Evolutionary conservation across 2,329 filamentous ascomycete species (phyloP), one percentile per base, ranked within the genome.

Genomic region (Talaromyces amestolkiae): DNA sequence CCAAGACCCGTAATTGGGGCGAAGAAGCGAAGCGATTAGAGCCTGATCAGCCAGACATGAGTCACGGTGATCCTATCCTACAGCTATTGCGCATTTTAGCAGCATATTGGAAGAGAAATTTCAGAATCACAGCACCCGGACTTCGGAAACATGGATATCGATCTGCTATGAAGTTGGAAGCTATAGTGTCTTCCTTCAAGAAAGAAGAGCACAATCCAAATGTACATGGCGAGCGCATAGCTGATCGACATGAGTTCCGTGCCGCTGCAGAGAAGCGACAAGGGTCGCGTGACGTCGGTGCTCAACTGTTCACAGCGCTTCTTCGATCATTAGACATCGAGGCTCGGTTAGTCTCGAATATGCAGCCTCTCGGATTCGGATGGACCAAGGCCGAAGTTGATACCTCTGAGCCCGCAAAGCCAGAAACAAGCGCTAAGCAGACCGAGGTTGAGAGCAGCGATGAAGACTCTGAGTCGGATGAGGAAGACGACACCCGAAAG

Each of bases 71-170:
- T 75, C 93, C 93, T 0, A 78, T 96, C 5, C 85, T 94, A 62
- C 84, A 89, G 24, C 81, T 98, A 3, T 82, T 98, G 72, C 90
- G 90, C 71, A 83, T 87, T 3, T 79, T 99, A n/a, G 83, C 89
- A 10, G 85, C 88, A 1, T 97, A 92, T 83, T 99, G 95, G 95
- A 93, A 89, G 74, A 90, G 93, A 71, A 85, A 89, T 39, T 99
- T 96, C 76, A 85, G 82, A 1, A 83, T 95, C 51, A 92, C 88
- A 0, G 85, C 89, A 0, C 92, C 93, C 0, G 92, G 91, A 0
- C 73, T 98, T 24, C 86, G 93, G n/a, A 99, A 98, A 79, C 85
- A 87, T 74, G 95, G 95, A 0, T 98, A 98, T 74, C 90, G 94
- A 81, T 84, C 90, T 0, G 84, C 92, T n/a, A 84, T 89, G 70